A percentile compares a stretch with the other conserved stretches of the same genome.
Evolutionary conservation across 306 rosid genomes (phyloP).

Genomic region (Cicer cuneatum): DNA sequence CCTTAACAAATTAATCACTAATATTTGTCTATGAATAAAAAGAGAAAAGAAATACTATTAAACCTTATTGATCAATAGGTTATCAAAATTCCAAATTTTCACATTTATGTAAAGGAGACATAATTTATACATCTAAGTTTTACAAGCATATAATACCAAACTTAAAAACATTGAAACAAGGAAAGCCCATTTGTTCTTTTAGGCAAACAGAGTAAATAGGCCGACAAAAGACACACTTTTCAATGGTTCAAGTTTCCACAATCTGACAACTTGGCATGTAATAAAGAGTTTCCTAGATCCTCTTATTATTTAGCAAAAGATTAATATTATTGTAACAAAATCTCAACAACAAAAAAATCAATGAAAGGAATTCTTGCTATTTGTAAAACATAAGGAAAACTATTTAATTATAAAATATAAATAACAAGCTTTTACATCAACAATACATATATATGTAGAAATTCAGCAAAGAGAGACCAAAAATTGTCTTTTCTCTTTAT

Average conservation of each 20-base stretch:
- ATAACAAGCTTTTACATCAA: conserved; percentile 46
- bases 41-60: not conserved
- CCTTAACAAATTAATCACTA: too few species aligned
- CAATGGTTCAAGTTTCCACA: conserved; percentile 70
- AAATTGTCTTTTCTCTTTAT: conserved; percentile 56
- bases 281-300: conserved; percentile 43
- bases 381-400: conserved; percentile 5
- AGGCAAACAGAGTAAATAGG: conserved; percentile 7
- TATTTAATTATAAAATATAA: conserved; percentile 33
- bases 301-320: not conserved
- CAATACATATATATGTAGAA: conserved; percentile 48
- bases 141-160: conserved; percentile 31
- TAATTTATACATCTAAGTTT: not conserved
- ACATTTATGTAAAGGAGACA: conserved; percentile 4
- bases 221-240: conserved; percentile 43
- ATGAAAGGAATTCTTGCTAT: not conserved
- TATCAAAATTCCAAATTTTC: not conserved
- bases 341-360: not conserved
- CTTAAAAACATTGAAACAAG: conserved; percentile 28
- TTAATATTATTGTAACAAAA: not conserved
- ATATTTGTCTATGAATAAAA: too few species aligned
- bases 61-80: conserved; percentile 4
- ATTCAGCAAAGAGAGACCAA: conserved; percentile 61
- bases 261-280: conserved; percentile 51
- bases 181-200: conserved; percentile 28